A percentile compares a stretch with the other conserved stretches of the same genome.
These are phyloP conservation scores for Hymenoscyphus scutula DNA, from an alignment of 2,329 filamentous ascomycete species.

Conservation along the genomic window DNA sequence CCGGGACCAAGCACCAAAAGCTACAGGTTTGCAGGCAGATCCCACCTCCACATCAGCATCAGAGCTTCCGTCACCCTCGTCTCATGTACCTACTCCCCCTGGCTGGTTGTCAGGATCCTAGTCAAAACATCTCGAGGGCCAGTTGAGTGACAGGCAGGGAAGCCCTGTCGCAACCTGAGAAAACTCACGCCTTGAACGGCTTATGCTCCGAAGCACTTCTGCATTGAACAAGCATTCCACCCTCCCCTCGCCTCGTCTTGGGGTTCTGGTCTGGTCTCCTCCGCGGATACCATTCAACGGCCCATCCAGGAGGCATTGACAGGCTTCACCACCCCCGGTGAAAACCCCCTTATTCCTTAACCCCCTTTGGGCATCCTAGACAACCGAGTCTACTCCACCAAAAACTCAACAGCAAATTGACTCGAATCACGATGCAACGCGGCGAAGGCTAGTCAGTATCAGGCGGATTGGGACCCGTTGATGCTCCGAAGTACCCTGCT, in stretches of 20 bases:
- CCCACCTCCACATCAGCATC: conserved; percentile 23
- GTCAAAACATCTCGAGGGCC: conserved; percentile 33
- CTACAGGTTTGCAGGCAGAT: conserved; percentile 28
- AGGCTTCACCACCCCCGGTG: conserved; percentile 29
- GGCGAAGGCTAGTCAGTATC: conserved; percentile 28
- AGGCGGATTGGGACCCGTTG: conserved; percentile 19
- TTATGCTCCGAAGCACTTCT: conserved; percentile 33
- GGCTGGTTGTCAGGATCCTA: conserved; percentile 32
- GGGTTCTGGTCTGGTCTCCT: conserved; percentile 20
- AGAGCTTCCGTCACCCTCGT: conserved; percentile 35
- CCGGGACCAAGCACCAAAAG: conserved; percentile 19
- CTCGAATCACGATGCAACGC: conserved; percentile 28
- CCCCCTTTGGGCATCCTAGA: conserved; percentile 20
- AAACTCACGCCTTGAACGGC: conserved; percentile 31
- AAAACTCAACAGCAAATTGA: conserved; percentile 23
- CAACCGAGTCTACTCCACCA: conserved; percentile 27
- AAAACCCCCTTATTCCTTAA: conserved; percentile 16
- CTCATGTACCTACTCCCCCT: conserved; percentile 31
- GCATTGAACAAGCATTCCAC: conserved; percentile 33
- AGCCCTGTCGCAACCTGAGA: conserved; percentile 30
- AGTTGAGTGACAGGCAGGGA: conserved; percentile 33
- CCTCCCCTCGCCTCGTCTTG: conserved; percentile 27
- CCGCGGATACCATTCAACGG: conserved; percentile 31
- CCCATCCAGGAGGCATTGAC: conserved; percentile 18
- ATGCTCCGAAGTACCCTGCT: conserved; percentile 31